phyloP scores from a whole-genome alignment of 495 filamentous ascomycete genomes.

The Clohesyomyces aquaticus region DNA sequence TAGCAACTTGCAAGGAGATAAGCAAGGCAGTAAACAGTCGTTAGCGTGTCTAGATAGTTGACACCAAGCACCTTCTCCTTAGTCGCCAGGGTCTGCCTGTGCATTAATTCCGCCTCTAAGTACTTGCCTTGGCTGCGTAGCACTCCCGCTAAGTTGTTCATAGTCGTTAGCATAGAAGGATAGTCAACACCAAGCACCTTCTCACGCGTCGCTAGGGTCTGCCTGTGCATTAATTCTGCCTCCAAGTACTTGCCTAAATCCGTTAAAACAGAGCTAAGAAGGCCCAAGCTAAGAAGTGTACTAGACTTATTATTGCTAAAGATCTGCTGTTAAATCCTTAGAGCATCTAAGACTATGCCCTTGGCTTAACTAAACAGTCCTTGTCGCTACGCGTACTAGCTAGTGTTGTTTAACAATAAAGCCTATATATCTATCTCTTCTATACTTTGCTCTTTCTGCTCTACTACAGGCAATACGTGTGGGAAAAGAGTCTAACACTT shows the following conservation, averaged over 20 bases:
- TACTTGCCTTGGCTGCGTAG: no score
- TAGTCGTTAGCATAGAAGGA: no score
- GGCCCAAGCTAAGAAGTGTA: conserved; percentile 26
- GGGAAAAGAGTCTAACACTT: conserved; percentile 16
- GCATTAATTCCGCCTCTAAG: no score
- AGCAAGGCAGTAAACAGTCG: conserved; percentile 26
- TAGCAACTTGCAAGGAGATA: conserved; percentile 18
- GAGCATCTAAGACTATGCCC: conserved; percentile 18
- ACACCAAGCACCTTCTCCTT: no score
- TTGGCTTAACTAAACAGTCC: conserved; percentile 16
- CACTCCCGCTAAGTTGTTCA: no score
- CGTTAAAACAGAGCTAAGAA: conserved; percentile 16
- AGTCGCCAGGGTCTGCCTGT: no score
- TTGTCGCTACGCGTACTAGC: conserved; percentile 22
- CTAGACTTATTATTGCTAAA: conserved; percentile 29
- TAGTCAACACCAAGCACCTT: no score
- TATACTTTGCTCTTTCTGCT: conserved; percentile 5
- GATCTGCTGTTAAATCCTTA: conserved; percentile 33
- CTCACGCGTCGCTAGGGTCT: conserved; percentile 2
- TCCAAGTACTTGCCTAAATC: conserved; percentile 29
- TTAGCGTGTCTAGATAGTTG: conserved; percentile 1
- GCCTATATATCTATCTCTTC: conserved; percentile 13
- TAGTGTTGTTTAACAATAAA: conserved; percentile 13
- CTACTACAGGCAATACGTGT: conserved; percentile 17
- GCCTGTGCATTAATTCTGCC: conserved; percentile 28